These are phyloP conservation scores for Grosmannia serpens DNA, from an alignment of 2,329 filamentous ascomycete species.

Conservation along the genomic window DNA sequence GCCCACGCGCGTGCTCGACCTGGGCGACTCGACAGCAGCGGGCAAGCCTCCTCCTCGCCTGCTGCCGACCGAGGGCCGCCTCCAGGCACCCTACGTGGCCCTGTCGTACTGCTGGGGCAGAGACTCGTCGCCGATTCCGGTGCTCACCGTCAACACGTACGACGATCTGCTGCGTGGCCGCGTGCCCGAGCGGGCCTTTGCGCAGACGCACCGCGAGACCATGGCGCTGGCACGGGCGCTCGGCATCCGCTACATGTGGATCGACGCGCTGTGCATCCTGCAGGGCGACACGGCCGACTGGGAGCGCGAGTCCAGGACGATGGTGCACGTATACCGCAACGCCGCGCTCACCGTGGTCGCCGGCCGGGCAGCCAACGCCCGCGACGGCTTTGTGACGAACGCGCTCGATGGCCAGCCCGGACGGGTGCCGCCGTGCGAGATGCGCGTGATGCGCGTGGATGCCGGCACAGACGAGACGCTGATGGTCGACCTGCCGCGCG, in stretches of 20 bases:
- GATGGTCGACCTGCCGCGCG: not conserved
- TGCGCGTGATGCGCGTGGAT: not conserved
- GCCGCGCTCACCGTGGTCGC: not conserved
- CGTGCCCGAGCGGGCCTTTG: not conserved
- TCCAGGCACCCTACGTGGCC: not conserved
- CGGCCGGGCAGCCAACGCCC: not conserved
- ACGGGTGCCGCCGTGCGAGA: not conserved
- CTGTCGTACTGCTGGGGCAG: not conserved
- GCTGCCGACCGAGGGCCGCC: not conserved
- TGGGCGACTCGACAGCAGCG: not conserved
- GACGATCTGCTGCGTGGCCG: not conserved
- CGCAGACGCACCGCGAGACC: not conserved
- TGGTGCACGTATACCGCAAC: constrained; percentile 6
- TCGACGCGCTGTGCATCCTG: constrained; percentile 5
- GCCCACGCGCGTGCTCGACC: not conserved
- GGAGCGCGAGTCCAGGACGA: constrained; percentile 2
- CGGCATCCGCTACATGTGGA: constrained; percentile 3
- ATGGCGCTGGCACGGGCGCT: not conserved
- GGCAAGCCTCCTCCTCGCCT: not conserved
- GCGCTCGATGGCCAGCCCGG: not conserved
- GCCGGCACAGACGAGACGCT: not conserved
- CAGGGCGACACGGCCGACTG: constrained; percentile 4
- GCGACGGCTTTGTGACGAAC: not conserved
- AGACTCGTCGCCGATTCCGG: too few species aligned
- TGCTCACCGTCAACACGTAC: too few species aligned